These are phyloP conservation scores for Leccinum subfulvum DNA, from an alignment of 1,284 basidiomycete genomes.

Conservation along the genomic window DNA sequence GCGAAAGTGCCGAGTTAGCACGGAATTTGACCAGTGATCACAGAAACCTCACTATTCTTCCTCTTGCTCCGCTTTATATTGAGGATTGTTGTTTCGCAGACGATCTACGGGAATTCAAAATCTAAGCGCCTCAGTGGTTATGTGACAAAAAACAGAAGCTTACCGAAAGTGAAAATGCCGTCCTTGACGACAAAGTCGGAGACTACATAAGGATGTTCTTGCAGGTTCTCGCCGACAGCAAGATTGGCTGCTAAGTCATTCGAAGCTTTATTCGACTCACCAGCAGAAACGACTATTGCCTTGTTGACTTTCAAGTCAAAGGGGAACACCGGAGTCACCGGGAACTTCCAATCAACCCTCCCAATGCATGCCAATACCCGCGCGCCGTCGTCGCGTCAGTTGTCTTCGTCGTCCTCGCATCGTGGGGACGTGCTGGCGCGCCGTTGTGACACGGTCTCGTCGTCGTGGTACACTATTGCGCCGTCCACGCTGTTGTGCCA, in stretches of 20 bases:
- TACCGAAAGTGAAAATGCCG: conserved; percentile 20
- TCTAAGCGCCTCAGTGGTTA: accelerated
- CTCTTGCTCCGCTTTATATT: conserved; percentile 11
- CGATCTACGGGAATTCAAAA: conserved; percentile 3
- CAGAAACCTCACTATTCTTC: conserved; percentile 18
- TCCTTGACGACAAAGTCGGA: conserved; percentile 22
- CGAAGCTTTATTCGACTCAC: conserved; percentile 2
- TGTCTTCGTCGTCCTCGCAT: no score
- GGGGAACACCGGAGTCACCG: background rate
- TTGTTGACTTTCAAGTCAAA: conserved; percentile 12
- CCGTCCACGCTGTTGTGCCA: no score
- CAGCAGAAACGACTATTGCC: conserved; percentile 17
- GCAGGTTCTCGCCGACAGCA: conserved; percentile 21
- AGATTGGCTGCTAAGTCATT: background rate
- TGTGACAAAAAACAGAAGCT: background rate
- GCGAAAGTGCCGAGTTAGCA: background rate
- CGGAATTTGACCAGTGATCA: background rate
- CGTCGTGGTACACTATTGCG: no score
- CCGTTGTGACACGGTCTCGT: no score
- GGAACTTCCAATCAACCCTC: conserved; percentile 17
- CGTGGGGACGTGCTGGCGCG: no score
- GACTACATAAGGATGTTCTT: conserved; percentile 16
- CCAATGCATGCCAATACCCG: conserved; percentile 10
- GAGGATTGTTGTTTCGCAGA: conserved; percentile 18
- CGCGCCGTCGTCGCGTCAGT: no score